phyloP scores from a whole-genome alignment of 1,284 basidiomycete genomes.

The Blastosporella zonata region DNA sequence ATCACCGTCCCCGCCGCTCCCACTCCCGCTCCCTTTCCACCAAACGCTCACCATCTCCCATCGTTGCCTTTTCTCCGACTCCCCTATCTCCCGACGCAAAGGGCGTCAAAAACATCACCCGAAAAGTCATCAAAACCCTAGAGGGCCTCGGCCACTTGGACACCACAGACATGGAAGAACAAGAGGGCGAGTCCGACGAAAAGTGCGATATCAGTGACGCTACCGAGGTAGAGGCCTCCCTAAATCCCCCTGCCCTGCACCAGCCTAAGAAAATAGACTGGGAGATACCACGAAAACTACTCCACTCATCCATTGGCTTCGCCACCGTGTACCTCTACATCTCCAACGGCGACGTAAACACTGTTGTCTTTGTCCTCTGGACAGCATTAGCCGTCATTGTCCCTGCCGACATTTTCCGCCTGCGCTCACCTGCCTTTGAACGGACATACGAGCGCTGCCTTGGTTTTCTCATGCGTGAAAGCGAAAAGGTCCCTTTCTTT shows the following conservation, averaged over 20 bases:
- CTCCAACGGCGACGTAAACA: slow-evolving; percentile 50
- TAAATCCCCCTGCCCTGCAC: slow-evolving; percentile 7
- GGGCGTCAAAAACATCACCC: slow-evolving; percentile 42
- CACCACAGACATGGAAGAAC: slow-evolving; percentile 22
- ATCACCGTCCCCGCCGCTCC: slow-evolving; percentile 19
- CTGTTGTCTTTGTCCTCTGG: slow-evolving; percentile 66
- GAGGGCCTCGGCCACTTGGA: slow-evolving; percentile 41
- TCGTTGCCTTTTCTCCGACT: slow-evolving; percentile 32
- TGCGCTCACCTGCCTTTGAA: slow-evolving; percentile 71
- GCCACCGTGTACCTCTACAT: slow-evolving; percentile 78
- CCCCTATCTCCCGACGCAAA: slow-evolving; percentile 32
- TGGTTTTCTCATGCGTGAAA: slow-evolving; percentile 93
- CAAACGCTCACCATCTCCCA: slow-evolving; percentile 37
- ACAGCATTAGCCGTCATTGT: slow-evolving; percentile 69
- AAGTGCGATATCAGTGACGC: slow-evolving; percentile 20
- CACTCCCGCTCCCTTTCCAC: slow-evolving; percentile 17
- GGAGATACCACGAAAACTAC: slow-evolving; percentile 89
- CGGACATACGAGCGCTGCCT: slow-evolving; percentile 72
- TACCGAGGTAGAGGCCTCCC: slow-evolving; percentile 18
- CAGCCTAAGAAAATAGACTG: slow-evolving; percentile 44
- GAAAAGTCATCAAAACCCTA: slow-evolving; percentile 42
- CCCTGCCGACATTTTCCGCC: slow-evolving; percentile 77
- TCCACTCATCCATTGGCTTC: slow-evolving; percentile 93
- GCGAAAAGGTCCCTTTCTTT: slow-evolving; percentile 65
- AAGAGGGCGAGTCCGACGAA: slow-evolving; percentile 22